phyloP scores from a whole-genome alignment of 495 filamentous ascomycete species.

The Thozetella sp. region DNA sequence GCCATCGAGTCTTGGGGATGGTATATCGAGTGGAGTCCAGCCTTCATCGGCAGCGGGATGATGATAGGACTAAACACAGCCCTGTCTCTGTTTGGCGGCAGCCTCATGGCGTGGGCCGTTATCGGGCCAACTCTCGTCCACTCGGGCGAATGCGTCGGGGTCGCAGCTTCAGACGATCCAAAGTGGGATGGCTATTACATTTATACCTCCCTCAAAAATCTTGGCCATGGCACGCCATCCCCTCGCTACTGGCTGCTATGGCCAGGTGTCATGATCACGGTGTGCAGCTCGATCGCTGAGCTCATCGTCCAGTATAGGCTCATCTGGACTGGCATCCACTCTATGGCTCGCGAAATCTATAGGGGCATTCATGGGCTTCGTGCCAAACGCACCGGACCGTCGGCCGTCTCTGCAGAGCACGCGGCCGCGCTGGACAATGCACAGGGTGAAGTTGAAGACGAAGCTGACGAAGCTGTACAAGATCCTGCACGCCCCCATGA shows the following conservation, averaged over 20 bases:
- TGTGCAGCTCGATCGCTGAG: conserved; percentile 62
- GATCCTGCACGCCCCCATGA: conserved; percentile 55
- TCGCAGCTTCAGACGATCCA: conserved; percentile 40
- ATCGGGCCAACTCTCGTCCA: conserved; percentile 64
- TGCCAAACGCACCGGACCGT: conserved; percentile 41
- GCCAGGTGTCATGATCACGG: conserved; percentile 68
- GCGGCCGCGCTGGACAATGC: conserved; percentile 23
- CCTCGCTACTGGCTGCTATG: conserved; percentile 71
- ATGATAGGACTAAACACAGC: conserved; percentile 67
- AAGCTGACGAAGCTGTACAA: no score
- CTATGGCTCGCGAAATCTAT: conserved; percentile 47
- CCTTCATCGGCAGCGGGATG: conserved; percentile 68
- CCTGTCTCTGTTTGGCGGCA: conserved; percentile 63
- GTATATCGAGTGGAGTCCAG: conserved; percentile 65
- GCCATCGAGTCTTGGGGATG: conserved; percentile 68
- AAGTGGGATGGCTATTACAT: conserved; percentile 48
- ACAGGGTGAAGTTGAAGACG: conserved; percentile 33
- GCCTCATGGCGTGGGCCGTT: conserved; percentile 64
- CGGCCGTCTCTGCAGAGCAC: conserved; percentile 45
- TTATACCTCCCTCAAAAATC: conserved; percentile 50
- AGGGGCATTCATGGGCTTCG: conserved; percentile 37
- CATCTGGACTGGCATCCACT: conserved; percentile 51
- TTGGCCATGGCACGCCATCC: conserved; percentile 46
- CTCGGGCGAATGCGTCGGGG: conserved; percentile 52
- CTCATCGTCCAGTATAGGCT: conserved; percentile 63